Evolutionary conservation across 805 yeast species (phyloP).

Genomic region (Helenozyma rhizophorensis): DNA sequence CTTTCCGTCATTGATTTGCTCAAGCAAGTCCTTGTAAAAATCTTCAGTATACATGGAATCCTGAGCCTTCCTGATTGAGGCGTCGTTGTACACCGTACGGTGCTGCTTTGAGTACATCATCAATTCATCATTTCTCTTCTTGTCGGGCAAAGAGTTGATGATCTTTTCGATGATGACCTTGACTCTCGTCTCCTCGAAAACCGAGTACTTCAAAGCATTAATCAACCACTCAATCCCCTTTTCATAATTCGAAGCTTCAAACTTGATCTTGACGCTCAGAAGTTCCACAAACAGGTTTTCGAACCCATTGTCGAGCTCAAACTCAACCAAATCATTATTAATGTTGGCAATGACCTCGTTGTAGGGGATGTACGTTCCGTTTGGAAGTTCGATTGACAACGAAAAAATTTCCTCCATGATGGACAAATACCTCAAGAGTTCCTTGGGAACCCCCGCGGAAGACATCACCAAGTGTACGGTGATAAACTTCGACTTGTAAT

Average conservation of each 20-base stretch:
- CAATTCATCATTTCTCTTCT: slow-evolving; percentile 56
- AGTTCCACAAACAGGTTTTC: slow-evolving; percentile 63
- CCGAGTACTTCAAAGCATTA: slow-evolving; percentile 58
- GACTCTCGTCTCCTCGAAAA: slow-evolving; percentile 70
- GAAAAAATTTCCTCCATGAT: slow-evolving; percentile 63
- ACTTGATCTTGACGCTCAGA: slow-evolving; percentile 56
- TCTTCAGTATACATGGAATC: slow-evolving; percentile 64
- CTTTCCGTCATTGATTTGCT: slow-evolving; percentile 51
- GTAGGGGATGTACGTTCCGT: slow-evolving; percentile 56
- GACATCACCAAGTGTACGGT: slow-evolving; percentile 60
- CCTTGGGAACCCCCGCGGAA: slow-evolving; percentile 47
- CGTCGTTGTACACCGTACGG: slow-evolving; percentile 47
- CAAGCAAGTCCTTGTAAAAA: slow-evolving; percentile 42
- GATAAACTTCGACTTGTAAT: slow-evolving; percentile 74
- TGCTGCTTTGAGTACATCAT: slow-evolving; percentile 65
- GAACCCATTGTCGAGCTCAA: slow-evolving; percentile 52
- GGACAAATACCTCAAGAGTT: slow-evolving; percentile 60
- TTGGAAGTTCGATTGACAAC: slow-evolving; percentile 62
- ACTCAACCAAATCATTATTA: slow-evolving; percentile 68
- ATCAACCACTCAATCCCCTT: slow-evolving; percentile 75
- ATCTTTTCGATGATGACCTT: slow-evolving; percentile 60
- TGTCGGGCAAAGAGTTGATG: slow-evolving; percentile 56
- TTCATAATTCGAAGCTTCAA: slow-evolving; percentile 55
- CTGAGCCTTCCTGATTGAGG: slow-evolving; percentile 61
- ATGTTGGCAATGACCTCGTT: slow-evolving; percentile 73